phyloP scores from a whole-genome alignment of 148 eudicot genomes.

The Vaccinium macrocarpon region DNA sequence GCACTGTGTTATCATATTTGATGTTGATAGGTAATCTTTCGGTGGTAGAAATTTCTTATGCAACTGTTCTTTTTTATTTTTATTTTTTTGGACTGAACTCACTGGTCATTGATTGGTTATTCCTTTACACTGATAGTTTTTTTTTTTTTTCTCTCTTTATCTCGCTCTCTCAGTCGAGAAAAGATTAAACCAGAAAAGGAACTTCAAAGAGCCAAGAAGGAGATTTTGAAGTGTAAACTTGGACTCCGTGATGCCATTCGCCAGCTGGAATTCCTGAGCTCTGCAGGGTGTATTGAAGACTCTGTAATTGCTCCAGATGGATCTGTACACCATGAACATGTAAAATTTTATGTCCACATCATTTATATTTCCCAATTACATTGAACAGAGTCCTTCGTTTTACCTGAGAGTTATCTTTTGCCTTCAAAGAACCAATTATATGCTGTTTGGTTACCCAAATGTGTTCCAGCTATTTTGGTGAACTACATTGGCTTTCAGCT shows the following conservation, averaged over 20 bases:
- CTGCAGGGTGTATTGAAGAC: constrained; percentile 74
- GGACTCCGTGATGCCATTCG: constrained; percentile 83
- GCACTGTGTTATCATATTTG: background rate
- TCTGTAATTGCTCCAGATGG: constrained; percentile 82
- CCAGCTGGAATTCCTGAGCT: constrained; percentile 80
- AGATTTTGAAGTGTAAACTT: constrained; percentile 82
- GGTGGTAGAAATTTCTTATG: background rate
- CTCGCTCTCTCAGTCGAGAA: constrained; percentile 61
- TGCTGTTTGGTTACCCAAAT: background rate
- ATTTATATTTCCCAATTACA: background rate
- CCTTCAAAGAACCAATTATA: background rate
- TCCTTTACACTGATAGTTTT: background rate
- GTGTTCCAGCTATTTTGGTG: background rate
- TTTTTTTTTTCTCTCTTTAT: background rate
- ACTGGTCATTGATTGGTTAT: background rate
- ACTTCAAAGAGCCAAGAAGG: constrained; percentile 77
- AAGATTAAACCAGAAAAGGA: constrained; percentile 87
- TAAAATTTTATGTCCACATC: constrained; percentile 29
- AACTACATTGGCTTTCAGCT: background rate
- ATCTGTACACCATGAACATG: constrained; percentile 94
- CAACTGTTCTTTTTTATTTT: background rate
- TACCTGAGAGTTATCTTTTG: background rate
- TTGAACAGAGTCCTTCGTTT: background rate
- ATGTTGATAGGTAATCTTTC: background rate
- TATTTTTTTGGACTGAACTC: background rate